These are phyloP conservation scores for Ascocoryne sarcoides DNA, from an alignment of 2,329 filamentous ascomycete genomes.

Conservation along the genomic window DNA sequence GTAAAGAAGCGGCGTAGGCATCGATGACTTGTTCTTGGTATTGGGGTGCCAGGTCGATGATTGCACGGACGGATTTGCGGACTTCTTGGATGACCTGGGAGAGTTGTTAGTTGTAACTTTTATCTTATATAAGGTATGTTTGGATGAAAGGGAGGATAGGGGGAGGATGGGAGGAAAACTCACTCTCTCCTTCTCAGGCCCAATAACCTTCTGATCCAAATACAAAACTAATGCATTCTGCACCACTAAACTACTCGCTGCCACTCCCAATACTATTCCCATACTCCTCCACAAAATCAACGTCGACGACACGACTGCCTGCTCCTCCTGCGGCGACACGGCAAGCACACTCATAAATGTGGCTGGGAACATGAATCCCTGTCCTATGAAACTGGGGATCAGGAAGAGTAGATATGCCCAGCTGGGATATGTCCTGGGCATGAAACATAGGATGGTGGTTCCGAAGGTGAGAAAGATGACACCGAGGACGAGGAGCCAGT, in stretches of 20 bases:
- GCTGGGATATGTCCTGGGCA: conserved; percentile 44
- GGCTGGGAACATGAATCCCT: conserved; percentile 56
- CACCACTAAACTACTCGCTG: conserved; percentile 60
- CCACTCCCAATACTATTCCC: conserved; percentile 66
- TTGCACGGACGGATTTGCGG: conserved; percentile 45
- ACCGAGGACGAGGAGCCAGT: conserved; percentile 49
- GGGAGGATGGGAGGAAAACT: too few species aligned
- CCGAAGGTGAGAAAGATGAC: conserved; percentile 41
- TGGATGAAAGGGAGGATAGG: too few species aligned
- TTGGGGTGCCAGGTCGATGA: conserved; percentile 34
- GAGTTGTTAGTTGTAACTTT: too few species aligned
- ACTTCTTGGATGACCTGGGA: conserved; percentile 40
- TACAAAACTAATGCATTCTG: conserved; percentile 60
- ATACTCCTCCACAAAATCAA: conserved; percentile 63
- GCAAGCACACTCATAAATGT: conserved; percentile 56
- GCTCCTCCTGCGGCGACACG: conserved; percentile 48
- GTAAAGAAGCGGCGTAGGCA: conserved; percentile 45
- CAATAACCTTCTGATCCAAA: conserved; percentile 49
- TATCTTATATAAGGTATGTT: too few species aligned
- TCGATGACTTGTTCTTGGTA: conserved; percentile 46
- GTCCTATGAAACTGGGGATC: conserved; percentile 46
- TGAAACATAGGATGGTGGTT: conserved; percentile 38
- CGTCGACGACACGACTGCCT: conserved; percentile 62
- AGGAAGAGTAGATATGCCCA: conserved; percentile 47
- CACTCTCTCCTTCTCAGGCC: conserved; percentile 43